Evolutionary conservation across 257 asterid species (phyloP).

Genomic region (Catharanthus roseus): DNA sequence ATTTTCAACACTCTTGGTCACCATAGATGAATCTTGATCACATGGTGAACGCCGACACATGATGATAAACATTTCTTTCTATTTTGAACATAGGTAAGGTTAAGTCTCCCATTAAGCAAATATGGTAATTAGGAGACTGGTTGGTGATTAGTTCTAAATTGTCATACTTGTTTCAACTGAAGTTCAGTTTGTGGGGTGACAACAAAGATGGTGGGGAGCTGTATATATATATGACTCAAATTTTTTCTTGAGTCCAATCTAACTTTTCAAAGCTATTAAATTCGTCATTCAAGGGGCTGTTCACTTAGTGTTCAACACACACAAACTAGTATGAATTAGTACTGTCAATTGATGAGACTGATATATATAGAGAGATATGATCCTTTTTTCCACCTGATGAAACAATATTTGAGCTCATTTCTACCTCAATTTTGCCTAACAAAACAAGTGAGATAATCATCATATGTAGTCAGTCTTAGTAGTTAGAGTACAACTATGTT

Average conservation of each 20-base stretch:
- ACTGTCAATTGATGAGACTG: too few species aligned
- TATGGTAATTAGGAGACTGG: not conserved
- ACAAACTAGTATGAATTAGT: too few species aligned
- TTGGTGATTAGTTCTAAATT: not conserved
- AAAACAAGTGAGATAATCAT: not conserved
- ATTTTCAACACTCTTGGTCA: too few species aligned
- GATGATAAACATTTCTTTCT: not conserved
- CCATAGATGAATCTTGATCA: too few species aligned
- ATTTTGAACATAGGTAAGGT: not conserved
- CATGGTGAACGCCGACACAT: too few species aligned
- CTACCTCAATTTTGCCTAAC: constrained; percentile 8
- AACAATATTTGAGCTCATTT: not conserved
- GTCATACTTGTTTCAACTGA: not conserved
- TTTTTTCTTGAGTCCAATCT: not conserved
- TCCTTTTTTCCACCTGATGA: not conserved
- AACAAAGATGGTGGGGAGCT: not conserved
- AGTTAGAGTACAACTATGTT: not conserved
- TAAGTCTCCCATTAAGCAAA: not conserved
- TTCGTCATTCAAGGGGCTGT: not conserved
- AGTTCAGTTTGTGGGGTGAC: not conserved
- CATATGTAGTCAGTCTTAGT: too few species aligned
- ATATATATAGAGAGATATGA: too few species aligned
- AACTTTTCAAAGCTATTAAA: constrained; percentile 1
- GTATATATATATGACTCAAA: not conserved
- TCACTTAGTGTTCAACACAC: too few species aligned